Percentiles rank a stretch among this genome's conserved stretches.
phyloP scores from a whole-genome alignment of 2,329 filamentous ascomycete genomes.

The Penicillium sp. region DNA sequence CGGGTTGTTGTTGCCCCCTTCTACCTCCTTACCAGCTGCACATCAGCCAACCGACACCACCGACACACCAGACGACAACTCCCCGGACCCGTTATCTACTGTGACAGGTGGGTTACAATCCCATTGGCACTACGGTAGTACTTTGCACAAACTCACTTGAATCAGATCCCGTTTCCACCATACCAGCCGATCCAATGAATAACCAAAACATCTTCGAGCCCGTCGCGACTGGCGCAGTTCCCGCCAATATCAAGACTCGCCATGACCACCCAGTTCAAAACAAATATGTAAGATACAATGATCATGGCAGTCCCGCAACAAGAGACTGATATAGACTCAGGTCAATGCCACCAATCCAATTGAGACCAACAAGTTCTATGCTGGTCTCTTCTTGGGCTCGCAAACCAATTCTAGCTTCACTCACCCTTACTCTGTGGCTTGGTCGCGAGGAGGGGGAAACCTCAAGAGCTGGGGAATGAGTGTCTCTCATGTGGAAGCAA shows the following conservation, averaged over 20 bases:
- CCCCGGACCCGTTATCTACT: background rate
- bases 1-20: conserved; percentile 1
- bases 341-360: conserved; percentile 41
- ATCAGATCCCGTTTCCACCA: background rate
- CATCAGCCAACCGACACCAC: conserved; percentile 3
- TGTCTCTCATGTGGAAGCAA: conserved; percentile 72
- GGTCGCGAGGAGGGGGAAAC: conserved; percentile 66
- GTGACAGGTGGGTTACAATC: background rate
- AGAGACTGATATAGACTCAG: conserved; percentile 23
- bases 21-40: background rate
- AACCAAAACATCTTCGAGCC: conserved; percentile 50
- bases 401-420: conserved; percentile 73
- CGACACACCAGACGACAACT: background rate
- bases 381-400: conserved; percentile 76
- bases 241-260: conserved; percentile 43
- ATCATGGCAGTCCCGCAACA: background rate
- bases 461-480: conserved; percentile 75
- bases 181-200: conserved; percentile 29
- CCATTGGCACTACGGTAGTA: no score
- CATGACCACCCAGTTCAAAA: conserved; percentile 49
- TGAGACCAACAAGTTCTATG: conserved; percentile 65
- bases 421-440: conserved; percentile 73
- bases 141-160: background rate
- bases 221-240: conserved; percentile 43
- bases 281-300: conserved; percentile 38